Percentiles rank a stretch among this genome's conserved stretches.
Evolutionary conservation across 2,329 filamentous ascomycete species (phyloP).

Genomic region (Diaporthe eres): DNA sequence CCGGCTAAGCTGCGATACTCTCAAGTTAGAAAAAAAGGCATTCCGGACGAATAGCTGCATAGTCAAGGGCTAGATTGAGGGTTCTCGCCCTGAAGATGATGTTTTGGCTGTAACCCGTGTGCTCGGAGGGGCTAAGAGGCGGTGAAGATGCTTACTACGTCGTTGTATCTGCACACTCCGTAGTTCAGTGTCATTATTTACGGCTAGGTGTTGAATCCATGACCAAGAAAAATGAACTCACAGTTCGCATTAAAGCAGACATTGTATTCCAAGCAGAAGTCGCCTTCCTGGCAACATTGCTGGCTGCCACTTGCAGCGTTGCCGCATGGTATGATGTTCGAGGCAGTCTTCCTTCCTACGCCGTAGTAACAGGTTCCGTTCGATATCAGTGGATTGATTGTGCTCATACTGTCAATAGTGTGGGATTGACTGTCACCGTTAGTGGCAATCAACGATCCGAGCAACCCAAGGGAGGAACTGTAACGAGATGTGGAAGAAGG

Average conservation of each 20-base stretch:
- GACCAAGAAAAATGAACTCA: not conserved
- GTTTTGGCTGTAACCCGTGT: not conserved
- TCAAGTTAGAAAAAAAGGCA: not conserved
- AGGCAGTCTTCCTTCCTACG: not conserved
- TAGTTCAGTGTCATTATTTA: not conserved
- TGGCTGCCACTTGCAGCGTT: constrained; percentile 7
- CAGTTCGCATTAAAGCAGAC: constrained; percentile 30
- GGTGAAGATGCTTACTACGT: not conserved
- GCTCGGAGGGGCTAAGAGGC: not conserved
- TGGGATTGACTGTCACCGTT: not conserved
- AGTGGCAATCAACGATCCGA: not conserved
- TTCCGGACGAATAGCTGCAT: not conserved
- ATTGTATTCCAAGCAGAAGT: constrained; percentile 24
- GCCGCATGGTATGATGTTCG: constrained; percentile 25
- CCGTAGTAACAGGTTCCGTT: constrained; percentile 31
- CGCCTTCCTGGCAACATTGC: constrained; percentile 33
- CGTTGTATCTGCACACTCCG: not conserved
- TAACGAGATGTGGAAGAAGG: no score
- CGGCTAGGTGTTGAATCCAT: not conserved
- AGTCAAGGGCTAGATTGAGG: no score
- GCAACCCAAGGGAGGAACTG: not conserved
- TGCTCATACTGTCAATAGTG: not conserved
- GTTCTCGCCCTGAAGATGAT: no score
- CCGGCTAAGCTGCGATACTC: constrained; percentile 8
- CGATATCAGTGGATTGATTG: constrained; percentile 15